Evolutionary conservation across 345 rosid species (phyloP).

Genomic region (Salix exigua): DNA sequence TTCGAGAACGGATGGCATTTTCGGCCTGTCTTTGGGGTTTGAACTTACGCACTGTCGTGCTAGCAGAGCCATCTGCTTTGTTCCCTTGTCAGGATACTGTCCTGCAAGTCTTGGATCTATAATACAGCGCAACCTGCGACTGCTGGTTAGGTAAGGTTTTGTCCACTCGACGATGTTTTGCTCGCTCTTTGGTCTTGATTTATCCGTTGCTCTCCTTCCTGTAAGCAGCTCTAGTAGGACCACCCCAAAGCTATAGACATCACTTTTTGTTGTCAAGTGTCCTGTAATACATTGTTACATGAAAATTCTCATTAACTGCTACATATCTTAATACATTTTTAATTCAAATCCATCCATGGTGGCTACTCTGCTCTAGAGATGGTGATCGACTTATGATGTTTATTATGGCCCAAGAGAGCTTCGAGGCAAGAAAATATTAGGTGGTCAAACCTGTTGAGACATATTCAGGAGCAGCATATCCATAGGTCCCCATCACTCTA

Average conservation of each 20-base stretch:
- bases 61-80: conserved; percentile 61
- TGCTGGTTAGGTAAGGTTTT: conserved; percentile 65
- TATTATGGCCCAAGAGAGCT: not conserved
- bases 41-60: conserved; percentile 67
- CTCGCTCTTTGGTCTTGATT: conserved; percentile 58
- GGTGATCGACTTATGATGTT: not conserved
- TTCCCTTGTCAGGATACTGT: conserved; percentile 85
- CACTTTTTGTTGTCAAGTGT: conserved; percentile 84
- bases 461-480: conserved; percentile 94
- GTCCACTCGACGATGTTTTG: conserved; percentile 83
- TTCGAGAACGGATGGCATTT: conserved; percentile 62
- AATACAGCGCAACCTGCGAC: conserved; percentile 61
- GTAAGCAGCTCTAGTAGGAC: conserved; percentile 80
- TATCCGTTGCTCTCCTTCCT: conserved; percentile 79
- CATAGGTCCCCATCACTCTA: conserved; percentile 95
- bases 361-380: not conserved
- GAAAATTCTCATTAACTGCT: not conserved
- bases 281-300: conserved; percentile 40
- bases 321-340: not conserved
- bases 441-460: conserved; percentile 64
- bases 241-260: conserved; percentile 86
- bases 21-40: conserved; percentile 88
- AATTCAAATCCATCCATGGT: not conserved
- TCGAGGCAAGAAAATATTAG: not conserved
- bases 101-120: conserved; percentile 77